phyloP scores from a whole-genome alignment of 352 stramenopile species.

The Globisporangium echinulatum region DNA sequence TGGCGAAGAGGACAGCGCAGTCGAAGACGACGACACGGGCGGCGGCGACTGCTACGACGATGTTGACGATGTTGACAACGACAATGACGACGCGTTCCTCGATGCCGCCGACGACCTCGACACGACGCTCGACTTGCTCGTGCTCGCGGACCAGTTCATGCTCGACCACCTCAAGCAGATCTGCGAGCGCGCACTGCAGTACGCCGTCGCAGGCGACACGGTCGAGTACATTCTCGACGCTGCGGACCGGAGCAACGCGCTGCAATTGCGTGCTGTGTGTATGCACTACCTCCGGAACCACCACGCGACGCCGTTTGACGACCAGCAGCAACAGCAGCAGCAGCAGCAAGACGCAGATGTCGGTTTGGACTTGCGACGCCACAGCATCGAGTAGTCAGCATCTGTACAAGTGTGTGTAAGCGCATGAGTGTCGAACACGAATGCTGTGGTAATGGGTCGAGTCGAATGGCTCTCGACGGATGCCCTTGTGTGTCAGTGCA shows the following conservation, averaged over 20 bases:
- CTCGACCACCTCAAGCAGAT: constrained; percentile 95
- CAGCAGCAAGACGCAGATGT: constrained; percentile 6
- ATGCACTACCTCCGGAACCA: constrained; percentile 90
- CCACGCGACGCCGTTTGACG: neutral
- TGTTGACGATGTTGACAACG: constrained; percentile 1
- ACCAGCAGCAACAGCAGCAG: constrained; percentile 7
- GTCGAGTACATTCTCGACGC: constrained; percentile 86
- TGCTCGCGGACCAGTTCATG: constrained; percentile 95
- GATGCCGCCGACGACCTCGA: constrained; percentile 49
- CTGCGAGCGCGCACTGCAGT: constrained; percentile 86
- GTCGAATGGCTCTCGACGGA: too few relatives aligned
- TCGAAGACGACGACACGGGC: neutral
- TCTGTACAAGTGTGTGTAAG: neutral
- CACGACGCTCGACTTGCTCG: constrained; percentile 82
- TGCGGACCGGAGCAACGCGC: constrained; percentile 88
- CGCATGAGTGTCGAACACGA: too few relatives aligned
- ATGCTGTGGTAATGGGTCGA: neutral
- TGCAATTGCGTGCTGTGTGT: constrained; percentile 89
- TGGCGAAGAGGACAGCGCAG: constrained; percentile 5
- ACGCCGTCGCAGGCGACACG: constrained; percentile 74
- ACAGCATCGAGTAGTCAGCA: constrained; percentile 11
- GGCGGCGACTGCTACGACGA: neutral
- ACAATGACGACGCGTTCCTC: constrained; percentile 8
- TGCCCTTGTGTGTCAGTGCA: neutral
- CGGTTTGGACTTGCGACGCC: constrained; percentile 8